Percentiles rank a stretch among this genome's conserved stretches.
These are phyloP conservation scores for Camellia japonica DNA, from an alignment of 148 eudicot species.

Conservation along the genomic window DNA sequence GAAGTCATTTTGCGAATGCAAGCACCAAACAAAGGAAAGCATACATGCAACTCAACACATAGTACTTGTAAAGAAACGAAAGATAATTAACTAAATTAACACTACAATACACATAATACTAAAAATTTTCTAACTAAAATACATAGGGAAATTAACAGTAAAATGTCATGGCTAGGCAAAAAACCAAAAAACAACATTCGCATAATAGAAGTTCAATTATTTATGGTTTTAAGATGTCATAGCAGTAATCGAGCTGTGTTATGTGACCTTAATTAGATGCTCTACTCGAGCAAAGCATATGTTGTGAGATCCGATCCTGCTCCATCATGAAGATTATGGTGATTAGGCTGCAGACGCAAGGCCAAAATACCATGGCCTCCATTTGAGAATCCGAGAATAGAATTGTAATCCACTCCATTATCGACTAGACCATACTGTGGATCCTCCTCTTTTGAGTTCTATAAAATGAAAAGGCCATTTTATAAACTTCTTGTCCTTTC, in stretches of 20 bases:
- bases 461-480: not conserved
- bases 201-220: not conserved
- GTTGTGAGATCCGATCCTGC: constrained; percentile 68
- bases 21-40: too few species aligned
- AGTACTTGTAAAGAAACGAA: too few species aligned
- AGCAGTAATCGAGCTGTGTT: not conserved
- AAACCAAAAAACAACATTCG: not conserved
- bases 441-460: constrained; percentile 64
- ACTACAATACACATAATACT: too few species aligned
- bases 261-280: not conserved
- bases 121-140: too few species aligned
- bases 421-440: constrained; percentile 73
- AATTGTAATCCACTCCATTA: constrained; percentile 53
- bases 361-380: constrained; percentile 42
- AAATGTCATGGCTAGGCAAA: not conserved
- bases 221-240: not conserved
- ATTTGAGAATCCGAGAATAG: constrained; percentile 39
- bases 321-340: constrained; percentile 39
- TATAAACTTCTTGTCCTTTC: not conserved
- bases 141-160: not conserved
- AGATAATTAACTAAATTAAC: too few species aligned
- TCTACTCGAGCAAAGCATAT: constrained; percentile 49
- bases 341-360: constrained; percentile 50
- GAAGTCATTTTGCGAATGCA: too few species aligned
- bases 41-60: too few species aligned